Percentiles rank a stretch among this genome's conserved stretches.
phyloP scores from a whole-genome alignment of 192 early-diverging fungal genomes.

The Dissophora globulifera region DNA sequence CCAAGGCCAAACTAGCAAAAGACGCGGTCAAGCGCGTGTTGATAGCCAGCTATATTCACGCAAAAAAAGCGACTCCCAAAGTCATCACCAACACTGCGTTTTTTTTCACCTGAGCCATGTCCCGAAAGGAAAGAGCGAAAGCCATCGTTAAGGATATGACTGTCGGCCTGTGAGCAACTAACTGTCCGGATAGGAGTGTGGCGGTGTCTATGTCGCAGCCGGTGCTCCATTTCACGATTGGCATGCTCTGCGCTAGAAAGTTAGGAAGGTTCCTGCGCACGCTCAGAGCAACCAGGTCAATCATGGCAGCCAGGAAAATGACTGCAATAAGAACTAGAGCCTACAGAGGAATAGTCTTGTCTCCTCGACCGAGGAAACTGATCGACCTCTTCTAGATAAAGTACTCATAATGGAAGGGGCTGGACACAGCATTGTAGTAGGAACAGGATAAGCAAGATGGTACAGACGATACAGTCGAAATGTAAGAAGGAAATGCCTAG shows the following conservation, averaged over 20 bases:
- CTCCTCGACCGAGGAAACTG: conserved; percentile 11
- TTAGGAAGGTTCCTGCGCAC: conserved; percentile 44
- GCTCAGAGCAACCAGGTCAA: conserved; percentile 31
- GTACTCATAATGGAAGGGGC: conserved; percentile 76
- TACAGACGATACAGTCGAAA: conserved; percentile 61
- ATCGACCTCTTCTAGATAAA: conserved; percentile 72
- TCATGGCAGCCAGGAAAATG: conserved; percentile 50
- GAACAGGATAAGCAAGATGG: conserved; percentile 67
- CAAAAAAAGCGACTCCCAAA: too few relatives aligned
- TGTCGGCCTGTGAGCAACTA: conserved; percentile 64
- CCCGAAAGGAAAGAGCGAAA: conserved; percentile 89
- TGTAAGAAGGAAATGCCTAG: conserved; percentile 15
- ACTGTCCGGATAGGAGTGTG: conserved; percentile 56
- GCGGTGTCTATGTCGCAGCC: conserved; percentile 59
- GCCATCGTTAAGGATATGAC: conserved; percentile 73
- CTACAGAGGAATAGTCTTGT: conserved; percentile 53
- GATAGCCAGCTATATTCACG: too few relatives aligned
- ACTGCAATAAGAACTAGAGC: conserved; percentile 36
- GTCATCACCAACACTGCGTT: too few relatives aligned
- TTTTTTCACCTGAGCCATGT: conserved; percentile 75
- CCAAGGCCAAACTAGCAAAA: too few relatives aligned
- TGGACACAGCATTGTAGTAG: conserved; percentile 62
- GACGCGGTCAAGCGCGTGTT: too few relatives aligned
- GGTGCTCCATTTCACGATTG: conserved; percentile 10
- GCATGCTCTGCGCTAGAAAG: conserved; percentile 13